These are phyloP conservation scores for Beauveria brongniartii DNA, from an alignment of 2,329 filamentous ascomycete species.

Conservation along the genomic window DNA sequence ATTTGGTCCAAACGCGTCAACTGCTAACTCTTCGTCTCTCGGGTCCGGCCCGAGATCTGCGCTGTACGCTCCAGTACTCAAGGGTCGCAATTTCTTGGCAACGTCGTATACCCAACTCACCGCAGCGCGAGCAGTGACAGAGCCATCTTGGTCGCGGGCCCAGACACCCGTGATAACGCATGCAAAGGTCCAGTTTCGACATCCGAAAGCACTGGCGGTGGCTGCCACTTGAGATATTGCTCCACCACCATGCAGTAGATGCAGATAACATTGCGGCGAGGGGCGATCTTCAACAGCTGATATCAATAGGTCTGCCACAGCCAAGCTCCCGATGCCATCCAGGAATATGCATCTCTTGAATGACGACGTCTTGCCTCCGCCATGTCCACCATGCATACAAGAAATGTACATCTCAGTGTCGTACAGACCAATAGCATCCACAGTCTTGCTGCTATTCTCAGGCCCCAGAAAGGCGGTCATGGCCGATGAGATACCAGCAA, in stretches of 20 bases:
- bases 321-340: conserved; percentile 32
- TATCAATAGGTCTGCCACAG: conserved; percentile 30
- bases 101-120: conserved; percentile 50
- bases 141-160: conserved; percentile 44
- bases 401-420: conserved; percentile 54
- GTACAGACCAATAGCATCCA: conserved; percentile 45
- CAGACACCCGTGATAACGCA: conserved; percentile 57
- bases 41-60: conserved; percentile 57
- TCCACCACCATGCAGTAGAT: conserved; percentile 53
- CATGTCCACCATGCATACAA: conserved; percentile 50
- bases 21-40: conserved; percentile 43
- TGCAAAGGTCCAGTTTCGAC: conserved; percentile 55
- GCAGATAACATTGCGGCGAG: conserved; percentile 49
- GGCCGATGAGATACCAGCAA: conserved; percentile 23
- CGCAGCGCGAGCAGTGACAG: conserved; percentile 26
- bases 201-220: conserved; percentile 50
- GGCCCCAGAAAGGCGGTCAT: conserved; percentile 18
- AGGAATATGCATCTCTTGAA: conserved; percentile 59
- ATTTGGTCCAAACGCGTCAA: conserved; percentile 51
- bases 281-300: conserved; percentile 40
- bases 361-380: conserved; percentile 49
- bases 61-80: conserved; percentile 45
- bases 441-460: conserved; percentile 15
- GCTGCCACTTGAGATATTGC: conserved; percentile 35
- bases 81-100: conserved; percentile 35